A percentile compares a stretch with the other conserved stretches of the same genome.
These are phyloP conservation scores for Symbiodinium pilosum DNA, from an alignment of 73 alveolate genomes.

Conservation along the genomic window DNA sequence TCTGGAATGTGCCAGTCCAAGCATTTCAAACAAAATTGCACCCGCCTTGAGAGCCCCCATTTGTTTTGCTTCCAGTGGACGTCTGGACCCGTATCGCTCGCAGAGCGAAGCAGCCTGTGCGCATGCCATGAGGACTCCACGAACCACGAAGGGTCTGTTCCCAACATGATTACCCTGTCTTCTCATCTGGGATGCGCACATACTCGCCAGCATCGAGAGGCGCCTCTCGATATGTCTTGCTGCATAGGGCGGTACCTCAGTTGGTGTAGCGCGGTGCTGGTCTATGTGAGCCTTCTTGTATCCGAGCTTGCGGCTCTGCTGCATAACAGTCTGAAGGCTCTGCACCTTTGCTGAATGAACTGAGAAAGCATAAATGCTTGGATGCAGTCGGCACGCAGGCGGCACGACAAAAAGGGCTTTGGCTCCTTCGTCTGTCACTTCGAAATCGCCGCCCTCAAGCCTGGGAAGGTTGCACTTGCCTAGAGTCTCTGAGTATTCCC, in stretches of 20 bases:
- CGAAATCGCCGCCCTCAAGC: constrained; percentile 46
- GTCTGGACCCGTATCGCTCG: constrained; percentile 73
- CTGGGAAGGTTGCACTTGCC: neutral
- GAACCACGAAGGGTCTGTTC: neutral
- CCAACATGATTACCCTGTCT: neutral
- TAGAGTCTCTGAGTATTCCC: neutral
- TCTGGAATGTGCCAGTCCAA: neutral
- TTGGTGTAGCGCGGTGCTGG: no score
- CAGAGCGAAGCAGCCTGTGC: constrained; percentile 32
- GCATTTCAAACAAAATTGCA: neutral
- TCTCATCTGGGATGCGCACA: neutral
- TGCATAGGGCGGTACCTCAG: constrained; percentile 78
- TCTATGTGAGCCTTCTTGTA: no score
- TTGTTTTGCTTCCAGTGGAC: constrained; percentile 65
- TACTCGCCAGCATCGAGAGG: constrained; percentile 66
- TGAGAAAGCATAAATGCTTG: neutral
- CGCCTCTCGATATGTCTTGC: constrained; percentile 16
- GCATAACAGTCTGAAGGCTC: constrained; percentile 33
- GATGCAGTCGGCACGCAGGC: neutral
- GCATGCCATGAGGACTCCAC: no score
- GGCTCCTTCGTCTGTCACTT: constrained; percentile 58
- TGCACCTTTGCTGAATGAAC: neutral
- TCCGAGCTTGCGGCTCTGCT: no score
- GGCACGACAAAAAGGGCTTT: neutral
- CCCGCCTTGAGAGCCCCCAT: constrained; percentile 50